phyloP scores from a whole-genome alignment of 140 eudicot genomes.

The Oenanthe javanica region DNA sequence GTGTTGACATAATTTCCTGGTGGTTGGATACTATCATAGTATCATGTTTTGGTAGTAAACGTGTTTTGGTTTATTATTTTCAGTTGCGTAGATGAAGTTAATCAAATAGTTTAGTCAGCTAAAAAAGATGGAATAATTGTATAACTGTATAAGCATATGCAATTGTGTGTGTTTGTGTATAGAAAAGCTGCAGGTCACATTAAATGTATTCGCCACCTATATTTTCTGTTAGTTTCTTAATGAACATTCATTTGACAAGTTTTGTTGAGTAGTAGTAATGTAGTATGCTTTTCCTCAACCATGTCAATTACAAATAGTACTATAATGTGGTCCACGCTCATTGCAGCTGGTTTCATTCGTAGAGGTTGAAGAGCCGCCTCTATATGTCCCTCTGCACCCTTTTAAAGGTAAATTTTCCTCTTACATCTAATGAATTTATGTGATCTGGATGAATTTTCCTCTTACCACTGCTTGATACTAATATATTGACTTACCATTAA shows the following conservation, averaged over 20 bases:
- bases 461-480: not conserved
- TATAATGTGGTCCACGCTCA: constrained; percentile 5
- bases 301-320: not conserved
- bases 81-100: not conserved
- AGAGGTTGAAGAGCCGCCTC: constrained; percentile 75
- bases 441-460: not conserved
- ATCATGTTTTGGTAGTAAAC: not conserved
- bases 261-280: not conserved
- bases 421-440: not conserved
- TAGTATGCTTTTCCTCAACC: not conserved
- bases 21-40: not conserved
- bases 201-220: not conserved
- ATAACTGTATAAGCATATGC: not conserved
- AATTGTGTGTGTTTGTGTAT: not conserved
- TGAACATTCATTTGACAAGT: not conserved
- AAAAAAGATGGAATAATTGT: not conserved
- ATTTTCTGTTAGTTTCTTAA: not conserved
- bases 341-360: constrained; percentile 87
- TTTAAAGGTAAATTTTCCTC: constrained; percentile 40
- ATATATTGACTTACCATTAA: not conserved
- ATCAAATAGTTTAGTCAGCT: not conserved
- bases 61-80: not conserved
- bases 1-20: not conserved
- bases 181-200: not conserved
- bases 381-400: constrained; percentile 70